Evolutionary conservation across 495 filamentous ascomycete genomes (phyloP).

Genomic region (Astrothelium macrocarpum): DNA sequence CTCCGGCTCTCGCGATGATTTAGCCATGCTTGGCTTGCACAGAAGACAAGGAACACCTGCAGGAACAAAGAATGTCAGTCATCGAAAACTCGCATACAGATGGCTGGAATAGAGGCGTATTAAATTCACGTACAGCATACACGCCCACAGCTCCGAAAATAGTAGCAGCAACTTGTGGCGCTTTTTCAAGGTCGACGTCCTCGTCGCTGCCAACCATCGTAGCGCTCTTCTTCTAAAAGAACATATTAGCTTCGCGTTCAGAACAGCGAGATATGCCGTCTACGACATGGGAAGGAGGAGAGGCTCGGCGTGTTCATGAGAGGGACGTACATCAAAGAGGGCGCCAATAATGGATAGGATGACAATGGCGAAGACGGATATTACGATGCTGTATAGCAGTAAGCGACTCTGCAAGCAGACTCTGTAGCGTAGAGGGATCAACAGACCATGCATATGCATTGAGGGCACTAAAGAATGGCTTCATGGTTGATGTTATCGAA

Average conservation of each 20-base stretch:
- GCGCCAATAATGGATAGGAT: conserved; percentile 76
- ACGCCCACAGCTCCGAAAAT: conserved; percentile 78
- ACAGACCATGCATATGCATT: conserved; percentile 88
- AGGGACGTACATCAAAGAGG: conserved; percentile 55
- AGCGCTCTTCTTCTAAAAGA: conserved; percentile 55
- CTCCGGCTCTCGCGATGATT: conserved; percentile 66
- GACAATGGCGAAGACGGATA: conserved; percentile 79
- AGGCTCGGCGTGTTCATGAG: no score
- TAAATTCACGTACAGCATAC: conserved; percentile 58
- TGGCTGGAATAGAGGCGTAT: neutral
- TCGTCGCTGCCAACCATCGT: conserved; percentile 66
- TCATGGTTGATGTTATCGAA: conserved; percentile 52
- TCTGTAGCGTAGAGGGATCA: conserved; percentile 5
- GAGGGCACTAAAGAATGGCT: conserved; percentile 79
- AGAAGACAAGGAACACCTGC: conserved; percentile 83
- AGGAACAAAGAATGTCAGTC: conserved; percentile 9
- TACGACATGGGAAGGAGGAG: conserved; percentile 2
- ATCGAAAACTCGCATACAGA: neutral
- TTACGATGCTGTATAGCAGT: conserved; percentile 54
- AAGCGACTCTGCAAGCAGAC: neutral
- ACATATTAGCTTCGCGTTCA: neutral
- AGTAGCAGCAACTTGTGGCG: conserved; percentile 64
- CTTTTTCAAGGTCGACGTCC: conserved; percentile 55
- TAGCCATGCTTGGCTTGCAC: conserved; percentile 72
- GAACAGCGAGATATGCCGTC: neutral